Conservation (phyloP, 2,329 filamentous ascomycete genomes). For the Fonsecaea nubica region DNA sequence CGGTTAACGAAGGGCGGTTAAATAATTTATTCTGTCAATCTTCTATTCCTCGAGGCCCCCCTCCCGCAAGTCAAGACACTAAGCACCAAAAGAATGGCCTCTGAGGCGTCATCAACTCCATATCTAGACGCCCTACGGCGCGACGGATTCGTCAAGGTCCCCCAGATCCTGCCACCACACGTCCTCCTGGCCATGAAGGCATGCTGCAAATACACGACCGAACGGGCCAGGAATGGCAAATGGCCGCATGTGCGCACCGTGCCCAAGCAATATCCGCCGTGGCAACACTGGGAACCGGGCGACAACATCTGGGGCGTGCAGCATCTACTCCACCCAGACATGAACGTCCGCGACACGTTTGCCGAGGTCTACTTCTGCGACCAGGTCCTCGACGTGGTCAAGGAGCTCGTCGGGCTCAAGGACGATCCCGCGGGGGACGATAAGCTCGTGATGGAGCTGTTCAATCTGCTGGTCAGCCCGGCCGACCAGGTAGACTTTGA, state of each 20-base stretch:
- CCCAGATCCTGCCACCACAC: constrained; percentile 63
- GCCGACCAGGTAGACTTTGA: constrained; percentile 67
- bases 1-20: too few species aligned
- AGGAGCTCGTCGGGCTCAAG: constrained; percentile 64
- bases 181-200: constrained; percentile 66
- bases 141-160: constrained; percentile 79
- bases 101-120: constrained; percentile 1
- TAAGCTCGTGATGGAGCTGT: constrained; percentile 81
- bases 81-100: constrained; percentile 69
- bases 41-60: too few species aligned
- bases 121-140: constrained; percentile 64
- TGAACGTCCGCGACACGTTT: constrained; percentile 66
- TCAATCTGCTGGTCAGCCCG: constrained; percentile 82
- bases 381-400: constrained; percentile 67
- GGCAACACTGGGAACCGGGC: constrained; percentile 64
- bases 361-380: constrained; percentile 74
- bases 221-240: constrained; percentile 68
- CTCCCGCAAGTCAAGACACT: constrained; percentile 53
- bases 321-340: constrained; percentile 77
- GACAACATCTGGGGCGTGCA: constrained; percentile 88
- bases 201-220: constrained; percentile 64
- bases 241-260: constrained; percentile 86
- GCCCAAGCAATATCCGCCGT: constrained; percentile 90
- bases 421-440: constrained; percentile 55
- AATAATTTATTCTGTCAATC: too few species aligned